Evolutionary conservation across 352 stramenopile genomes (phyloP).

Genomic region (Pythium periplocum): DNA sequence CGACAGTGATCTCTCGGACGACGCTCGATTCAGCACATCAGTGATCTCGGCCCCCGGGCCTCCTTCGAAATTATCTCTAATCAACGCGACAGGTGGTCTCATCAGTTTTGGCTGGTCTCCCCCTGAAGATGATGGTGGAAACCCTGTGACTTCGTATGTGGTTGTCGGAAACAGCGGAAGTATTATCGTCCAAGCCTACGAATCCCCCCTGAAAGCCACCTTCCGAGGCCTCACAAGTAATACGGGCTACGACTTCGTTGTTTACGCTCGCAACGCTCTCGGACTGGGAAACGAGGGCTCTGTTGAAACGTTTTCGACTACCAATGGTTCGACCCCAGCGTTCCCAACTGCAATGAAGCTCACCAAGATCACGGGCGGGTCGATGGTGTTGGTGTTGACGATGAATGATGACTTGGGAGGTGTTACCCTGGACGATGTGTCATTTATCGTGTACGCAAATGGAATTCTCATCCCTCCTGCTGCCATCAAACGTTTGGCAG

Average conservation of each 20-base stretch:
- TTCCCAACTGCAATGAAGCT: conserved; percentile 22
- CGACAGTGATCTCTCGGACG: conserved; percentile 28
- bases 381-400: conserved; percentile 5
- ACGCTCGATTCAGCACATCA: conserved; percentile 28
- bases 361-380: conserved; percentile 28
- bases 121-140: conserved; percentile 52
- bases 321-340: conserved; percentile 19
- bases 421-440: neutral
- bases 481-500: neutral
- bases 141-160: conserved; percentile 30
- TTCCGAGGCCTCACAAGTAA: conserved; percentile 37
- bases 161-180: conserved; percentile 21
- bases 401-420: neutral
- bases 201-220: conserved; percentile 5
- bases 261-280: conserved; percentile 40
- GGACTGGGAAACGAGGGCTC: conserved; percentile 30
- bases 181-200: conserved; percentile 1
- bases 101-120: conserved; percentile 33
- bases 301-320: conserved; percentile 22
- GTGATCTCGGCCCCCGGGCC: conserved; percentile 49
- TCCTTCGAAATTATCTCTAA: conserved; percentile 13
- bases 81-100: conserved; percentile 30
- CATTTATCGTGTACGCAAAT: conserved; percentile 1
- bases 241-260: conserved; percentile 40
- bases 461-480: neutral